These are phyloP conservation scores for Mycosphaerella sp. DNA, from an alignment of 2,329 filamentous ascomycete species.

Conservation along the genomic window DNA sequence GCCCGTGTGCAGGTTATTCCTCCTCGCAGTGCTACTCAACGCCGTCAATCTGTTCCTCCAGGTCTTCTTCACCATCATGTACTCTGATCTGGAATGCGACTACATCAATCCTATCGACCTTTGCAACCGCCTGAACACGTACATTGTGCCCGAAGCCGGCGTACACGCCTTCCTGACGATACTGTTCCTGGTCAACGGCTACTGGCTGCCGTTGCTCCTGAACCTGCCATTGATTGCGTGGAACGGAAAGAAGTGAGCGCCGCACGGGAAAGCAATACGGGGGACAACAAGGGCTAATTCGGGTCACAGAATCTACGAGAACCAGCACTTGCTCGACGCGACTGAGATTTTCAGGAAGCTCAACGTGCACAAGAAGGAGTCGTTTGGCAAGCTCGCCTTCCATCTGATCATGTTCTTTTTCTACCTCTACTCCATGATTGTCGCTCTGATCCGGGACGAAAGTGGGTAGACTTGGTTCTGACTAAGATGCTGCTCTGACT, in stretches of 20 bases:
- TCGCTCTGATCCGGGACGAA: constrained; percentile 94
- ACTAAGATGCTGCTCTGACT: background rate
- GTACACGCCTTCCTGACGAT: constrained; percentile 95
- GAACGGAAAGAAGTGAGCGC: constrained; percentile 93
- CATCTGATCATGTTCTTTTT: constrained; percentile 99
- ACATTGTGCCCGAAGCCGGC: constrained; percentile 97
- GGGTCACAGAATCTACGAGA: constrained; percentile 75
- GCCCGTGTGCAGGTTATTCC: constrained; percentile 64
- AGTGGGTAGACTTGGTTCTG: constrained; percentile 22
- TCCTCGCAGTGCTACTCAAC: constrained; percentile 97
- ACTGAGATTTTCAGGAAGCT: constrained; percentile 99
- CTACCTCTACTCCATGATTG: constrained; percentile 65
- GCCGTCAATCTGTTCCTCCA: constrained; percentile 99
- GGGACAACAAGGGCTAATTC: constrained; percentile 31
- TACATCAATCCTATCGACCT: constrained; percentile 99
- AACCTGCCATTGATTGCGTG: constrained; percentile 88
- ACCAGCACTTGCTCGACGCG: constrained; percentile 92
- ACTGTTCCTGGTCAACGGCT: constrained; percentile 96
- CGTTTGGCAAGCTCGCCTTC: constrained; percentile 98
- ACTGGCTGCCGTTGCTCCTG: constrained; percentile 88
- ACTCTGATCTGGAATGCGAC: constrained; percentile 98
- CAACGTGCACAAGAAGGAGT: constrained; percentile 99
- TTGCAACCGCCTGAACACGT: constrained; percentile 99
- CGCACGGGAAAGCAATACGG: background rate
- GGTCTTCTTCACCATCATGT: constrained; percentile 99